Evolutionary conservation across 1,284 basidiomycete genomes (phyloP).

Genomic region (Phenoliferia sp.): DNA sequence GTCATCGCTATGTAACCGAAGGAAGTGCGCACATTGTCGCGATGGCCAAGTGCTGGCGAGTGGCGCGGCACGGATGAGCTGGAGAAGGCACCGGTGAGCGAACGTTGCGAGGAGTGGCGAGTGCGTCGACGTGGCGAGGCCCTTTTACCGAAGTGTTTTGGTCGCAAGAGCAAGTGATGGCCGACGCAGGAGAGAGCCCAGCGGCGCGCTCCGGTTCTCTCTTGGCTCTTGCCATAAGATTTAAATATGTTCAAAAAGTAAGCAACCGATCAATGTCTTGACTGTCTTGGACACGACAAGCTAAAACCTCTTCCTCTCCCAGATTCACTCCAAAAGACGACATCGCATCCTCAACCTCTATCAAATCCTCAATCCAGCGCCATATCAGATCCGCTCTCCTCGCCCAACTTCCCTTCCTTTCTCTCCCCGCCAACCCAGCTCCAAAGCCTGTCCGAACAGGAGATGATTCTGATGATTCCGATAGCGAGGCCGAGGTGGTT

Average conservation of each 20-base stretch:
- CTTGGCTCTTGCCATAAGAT: too few relatives aligned
- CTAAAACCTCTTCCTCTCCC: not conserved
- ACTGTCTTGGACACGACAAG: not conserved
- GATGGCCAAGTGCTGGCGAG: too few relatives aligned
- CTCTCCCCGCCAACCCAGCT: constrained; percentile 28
- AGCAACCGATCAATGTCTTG: not conserved
- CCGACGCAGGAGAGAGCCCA: too few relatives aligned
- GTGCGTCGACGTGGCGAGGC: too few relatives aligned
- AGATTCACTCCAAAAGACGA: constrained; percentile 84
- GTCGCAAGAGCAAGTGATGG: too few relatives aligned
- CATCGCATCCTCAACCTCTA: constrained; percentile 83
- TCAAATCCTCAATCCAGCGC: constrained; percentile 92
- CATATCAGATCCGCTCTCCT: constrained; percentile 75
- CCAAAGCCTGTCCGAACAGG: not conserved
- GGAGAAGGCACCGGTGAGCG: too few relatives aligned
- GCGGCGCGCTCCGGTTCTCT: too few relatives aligned
- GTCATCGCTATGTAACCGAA: too few relatives aligned
- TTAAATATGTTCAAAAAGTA: constrained; percentile 46
- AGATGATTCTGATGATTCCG: constrained; percentile 24
- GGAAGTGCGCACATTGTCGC: too few relatives aligned
- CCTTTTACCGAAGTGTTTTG: too few relatives aligned
- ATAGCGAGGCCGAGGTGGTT: constrained; percentile 35
- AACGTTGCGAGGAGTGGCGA: too few relatives aligned
- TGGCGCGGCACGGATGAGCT: too few relatives aligned
- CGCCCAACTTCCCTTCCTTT: constrained; percentile 72